These are phyloP conservation scores for Nemania sp. DNA, from an alignment of 2,329 filamentous ascomycete genomes.

Conservation along the genomic window DNA sequence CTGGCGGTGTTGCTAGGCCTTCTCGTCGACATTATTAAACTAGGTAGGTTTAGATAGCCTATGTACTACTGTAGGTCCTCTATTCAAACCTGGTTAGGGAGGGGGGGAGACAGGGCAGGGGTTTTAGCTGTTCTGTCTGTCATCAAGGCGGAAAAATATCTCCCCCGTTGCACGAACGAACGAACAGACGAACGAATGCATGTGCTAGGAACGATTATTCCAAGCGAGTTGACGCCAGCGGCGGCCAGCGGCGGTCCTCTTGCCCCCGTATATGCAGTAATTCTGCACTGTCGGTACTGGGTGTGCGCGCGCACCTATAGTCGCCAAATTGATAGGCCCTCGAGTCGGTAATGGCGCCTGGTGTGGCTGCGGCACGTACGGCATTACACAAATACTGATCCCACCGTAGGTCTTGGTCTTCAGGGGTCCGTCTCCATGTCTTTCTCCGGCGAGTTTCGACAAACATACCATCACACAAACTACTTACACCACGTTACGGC, in stretches of 20 bases:
- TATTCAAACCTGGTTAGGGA: too few species aligned
- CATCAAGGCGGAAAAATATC: too few species aligned
- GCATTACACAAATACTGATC: constrained; percentile 27
- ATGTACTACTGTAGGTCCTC: too few species aligned
- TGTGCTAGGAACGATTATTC: not conserved
- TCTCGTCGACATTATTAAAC: too few species aligned
- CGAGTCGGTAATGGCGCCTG: constrained; percentile 5
- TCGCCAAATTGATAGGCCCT: not conserved
- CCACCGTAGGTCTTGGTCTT: not conserved
- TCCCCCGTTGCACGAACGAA: too few species aligned
- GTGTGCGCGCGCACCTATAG: constrained; percentile 1
- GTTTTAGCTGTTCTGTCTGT: too few species aligned
- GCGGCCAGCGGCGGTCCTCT: not conserved
- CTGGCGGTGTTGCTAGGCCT: not conserved
- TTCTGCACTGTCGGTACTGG: constrained; percentile 15
- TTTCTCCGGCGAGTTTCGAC: not conserved
- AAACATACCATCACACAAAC: not conserved
- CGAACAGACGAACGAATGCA: not conserved
- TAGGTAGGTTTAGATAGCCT: too few species aligned
- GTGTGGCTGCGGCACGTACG: constrained; percentile 34
- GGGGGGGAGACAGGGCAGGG: too few species aligned
- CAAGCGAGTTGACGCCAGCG: not conserved
- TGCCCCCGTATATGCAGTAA: constrained; percentile 7
- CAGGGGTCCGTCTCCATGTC: constrained; percentile 18
- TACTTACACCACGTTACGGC: not conserved